Percentiles rank a stretch among this genome's conserved stretches.
Conservation (phyloP, 352 stramenopile species). For the Pythium brachiatum region DNA sequence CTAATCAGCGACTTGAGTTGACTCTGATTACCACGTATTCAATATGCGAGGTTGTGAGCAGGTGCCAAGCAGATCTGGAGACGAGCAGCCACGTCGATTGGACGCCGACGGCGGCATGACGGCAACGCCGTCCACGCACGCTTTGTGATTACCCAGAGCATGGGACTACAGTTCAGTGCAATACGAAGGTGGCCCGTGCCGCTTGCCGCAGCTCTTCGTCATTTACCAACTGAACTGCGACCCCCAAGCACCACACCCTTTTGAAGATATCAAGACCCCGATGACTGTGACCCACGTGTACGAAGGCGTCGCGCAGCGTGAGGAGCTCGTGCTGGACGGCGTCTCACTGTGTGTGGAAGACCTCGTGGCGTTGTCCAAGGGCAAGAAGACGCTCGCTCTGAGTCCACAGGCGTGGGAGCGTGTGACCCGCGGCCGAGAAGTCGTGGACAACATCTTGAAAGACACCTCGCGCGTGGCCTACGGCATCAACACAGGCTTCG, state of each 20-base stretch:
- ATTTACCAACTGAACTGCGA: not conserved
- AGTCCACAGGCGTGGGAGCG: conserved; percentile 71
- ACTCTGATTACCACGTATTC: conserved; percentile 11
- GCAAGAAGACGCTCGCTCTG: conserved; percentile 52
- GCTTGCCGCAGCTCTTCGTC: conserved; percentile 2
- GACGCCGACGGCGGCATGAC: conserved; percentile 8
- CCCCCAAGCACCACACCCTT: not conserved
- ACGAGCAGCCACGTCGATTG: conserved; percentile 2
- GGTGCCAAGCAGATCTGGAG: not conserved
- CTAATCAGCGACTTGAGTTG: conserved; percentile 19
- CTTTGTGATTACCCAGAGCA: not conserved
- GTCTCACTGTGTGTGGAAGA: conserved; percentile 66
- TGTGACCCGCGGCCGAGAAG: conserved; percentile 62
- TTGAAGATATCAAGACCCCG: not conserved
- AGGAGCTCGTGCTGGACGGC: conserved; percentile 56
- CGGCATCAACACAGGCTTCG: conserved; percentile 93
- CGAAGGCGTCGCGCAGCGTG: conserved; percentile 18
- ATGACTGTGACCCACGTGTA: conserved; percentile 14
- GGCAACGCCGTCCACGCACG: not conserved
- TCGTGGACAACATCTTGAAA: conserved; percentile 87
- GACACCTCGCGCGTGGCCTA: conserved; percentile 79
- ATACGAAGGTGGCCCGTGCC: not conserved
- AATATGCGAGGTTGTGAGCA: conserved; percentile 15
- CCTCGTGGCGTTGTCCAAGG: conserved; percentile 68
- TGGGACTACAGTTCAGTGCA: too few species aligned